These are phyloP conservation scores for Nematocida minor DNA, from an alignment of 371 early-diverging fungal genomes.

Conservation along the genomic window DNA sequence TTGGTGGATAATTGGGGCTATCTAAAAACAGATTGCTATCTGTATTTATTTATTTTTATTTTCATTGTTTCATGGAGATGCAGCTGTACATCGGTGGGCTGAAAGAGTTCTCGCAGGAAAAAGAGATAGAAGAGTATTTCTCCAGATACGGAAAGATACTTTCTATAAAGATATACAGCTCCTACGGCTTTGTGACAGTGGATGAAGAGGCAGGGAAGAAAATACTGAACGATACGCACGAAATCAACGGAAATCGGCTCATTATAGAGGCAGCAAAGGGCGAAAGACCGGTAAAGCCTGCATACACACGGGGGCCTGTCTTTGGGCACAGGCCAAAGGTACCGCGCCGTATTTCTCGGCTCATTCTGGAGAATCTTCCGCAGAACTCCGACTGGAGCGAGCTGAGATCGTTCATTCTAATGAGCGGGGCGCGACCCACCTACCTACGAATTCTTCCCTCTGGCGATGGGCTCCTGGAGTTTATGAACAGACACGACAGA, in stretches of 20 bases:
- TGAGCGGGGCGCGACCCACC: constrained; percentile 14
- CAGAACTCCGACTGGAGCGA: constrained; percentile 17
- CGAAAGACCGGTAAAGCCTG: neutral
- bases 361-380: constrained; percentile 41
- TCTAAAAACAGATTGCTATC: constrained; percentile 17
- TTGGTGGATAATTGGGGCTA: no score
- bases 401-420: constrained; percentile 23
- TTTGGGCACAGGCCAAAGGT: neutral
- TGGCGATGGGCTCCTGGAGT: constrained; percentile 38
- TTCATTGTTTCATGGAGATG: constrained; percentile 2
- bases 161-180: constrained; percentile 20
- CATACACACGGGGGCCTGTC: neutral
- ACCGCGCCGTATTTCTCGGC: neutral
- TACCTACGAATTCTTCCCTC: constrained; percentile 30
- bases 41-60: constrained; percentile 29
- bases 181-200: constrained; percentile 30
- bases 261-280: constrained; percentile 29
- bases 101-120: constrained; percentile 31
- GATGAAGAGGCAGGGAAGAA: constrained; percentile 20
- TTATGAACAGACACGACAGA: constrained; percentile 17
- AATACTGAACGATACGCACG: constrained; percentile 16
- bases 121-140: constrained; percentile 25
- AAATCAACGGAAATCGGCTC: neutral
- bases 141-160: constrained; percentile 20
- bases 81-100: constrained; percentile 47